Percentiles rank a stretch among this genome's conserved stretches.
These are phyloP conservation scores for Pleurotus citrinopileatus DNA, from an alignment of 768 basidiomycete genomes.

Conservation along the genomic window DNA sequence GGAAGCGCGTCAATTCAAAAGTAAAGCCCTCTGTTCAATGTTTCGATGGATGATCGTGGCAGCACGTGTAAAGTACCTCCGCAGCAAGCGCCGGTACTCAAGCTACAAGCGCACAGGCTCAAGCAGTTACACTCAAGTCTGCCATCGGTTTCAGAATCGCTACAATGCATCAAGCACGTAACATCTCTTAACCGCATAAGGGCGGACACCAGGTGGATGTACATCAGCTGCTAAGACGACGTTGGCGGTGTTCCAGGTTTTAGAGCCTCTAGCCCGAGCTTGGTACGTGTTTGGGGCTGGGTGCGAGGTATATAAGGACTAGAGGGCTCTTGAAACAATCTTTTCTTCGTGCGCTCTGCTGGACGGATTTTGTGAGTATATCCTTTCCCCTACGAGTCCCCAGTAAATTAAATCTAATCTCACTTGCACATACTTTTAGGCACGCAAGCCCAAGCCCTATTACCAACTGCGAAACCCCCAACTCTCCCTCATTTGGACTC, in stretches of 20 bases:
- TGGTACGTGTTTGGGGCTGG: background rate
- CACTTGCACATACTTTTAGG: no score
- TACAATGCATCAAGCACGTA: background rate
- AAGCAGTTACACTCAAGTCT: no score
- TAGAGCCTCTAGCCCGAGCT: no score
- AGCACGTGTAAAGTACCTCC: background rate
- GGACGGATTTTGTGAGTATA: constrained; percentile 7
- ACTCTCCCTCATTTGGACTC: background rate
- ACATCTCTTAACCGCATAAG: background rate
- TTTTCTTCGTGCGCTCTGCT: constrained; percentile 10
- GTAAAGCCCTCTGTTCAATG: no score
- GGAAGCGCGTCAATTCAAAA: background rate
- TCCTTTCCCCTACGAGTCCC: background rate
- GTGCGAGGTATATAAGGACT: background rate
- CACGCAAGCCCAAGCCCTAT: constrained; percentile 3
- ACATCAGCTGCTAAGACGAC: constrained; percentile 9
- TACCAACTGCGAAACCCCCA: constrained; percentile 3
- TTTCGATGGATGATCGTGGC: constrained; percentile 1
- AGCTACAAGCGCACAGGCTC: no score
- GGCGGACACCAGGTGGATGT: background rate
- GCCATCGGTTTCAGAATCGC: background rate
- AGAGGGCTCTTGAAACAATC: background rate
- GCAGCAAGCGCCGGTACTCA: background rate
- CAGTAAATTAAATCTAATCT: no score
- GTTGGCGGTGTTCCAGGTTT: background rate